Conservation (phyloP, 495 filamentous ascomycete species). For the Amniculicola lignicola region DNA sequence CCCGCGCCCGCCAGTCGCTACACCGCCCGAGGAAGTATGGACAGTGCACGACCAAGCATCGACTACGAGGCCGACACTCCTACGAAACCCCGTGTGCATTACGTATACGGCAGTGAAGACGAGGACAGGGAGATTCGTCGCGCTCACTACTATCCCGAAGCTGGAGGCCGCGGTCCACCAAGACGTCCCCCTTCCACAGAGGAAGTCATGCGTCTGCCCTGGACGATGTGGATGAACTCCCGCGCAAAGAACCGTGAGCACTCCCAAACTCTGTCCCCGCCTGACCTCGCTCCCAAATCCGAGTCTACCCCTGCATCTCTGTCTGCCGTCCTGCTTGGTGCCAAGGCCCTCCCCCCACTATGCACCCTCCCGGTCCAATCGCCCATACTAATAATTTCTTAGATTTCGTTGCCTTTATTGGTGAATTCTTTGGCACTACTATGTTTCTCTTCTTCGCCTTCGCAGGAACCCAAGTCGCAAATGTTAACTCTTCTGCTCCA, state of each 20-base stretch:
- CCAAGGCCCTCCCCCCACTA: background rate
- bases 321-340: background rate
- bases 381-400: slow-evolving; percentile 9
- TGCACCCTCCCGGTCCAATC: slow-evolving; percentile 2
- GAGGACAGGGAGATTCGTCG: background rate
- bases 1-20: background rate
- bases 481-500: slow-evolving; percentile 25
- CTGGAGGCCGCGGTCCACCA: slow-evolving; percentile 14
- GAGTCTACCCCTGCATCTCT: background rate
- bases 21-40: background rate
- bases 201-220: slow-evolving; percentile 24
- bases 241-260: slow-evolving; percentile 25
- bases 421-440: slow-evolving; percentile 36
- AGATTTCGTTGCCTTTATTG: slow-evolving; percentile 32
- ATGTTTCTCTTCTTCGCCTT: slow-evolving; percentile 40
- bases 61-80: slow-evolving; percentile 22
- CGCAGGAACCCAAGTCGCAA: slow-evolving; percentile 29
- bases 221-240: slow-evolving; percentile 31
- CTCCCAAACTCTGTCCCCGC: background rate
- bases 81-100: slow-evolving; percentile 3
- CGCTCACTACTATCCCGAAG: background rate
- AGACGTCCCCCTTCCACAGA: slow-evolving; percentile 2
- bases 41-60: slow-evolving; percentile 4
- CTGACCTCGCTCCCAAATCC: background rate
- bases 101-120: slow-evolving; percentile 12